Base-by-base conservation (phyloP, 2,329 filamentous ascomycete species). In the Neofusicoccum ribis region DNA sequence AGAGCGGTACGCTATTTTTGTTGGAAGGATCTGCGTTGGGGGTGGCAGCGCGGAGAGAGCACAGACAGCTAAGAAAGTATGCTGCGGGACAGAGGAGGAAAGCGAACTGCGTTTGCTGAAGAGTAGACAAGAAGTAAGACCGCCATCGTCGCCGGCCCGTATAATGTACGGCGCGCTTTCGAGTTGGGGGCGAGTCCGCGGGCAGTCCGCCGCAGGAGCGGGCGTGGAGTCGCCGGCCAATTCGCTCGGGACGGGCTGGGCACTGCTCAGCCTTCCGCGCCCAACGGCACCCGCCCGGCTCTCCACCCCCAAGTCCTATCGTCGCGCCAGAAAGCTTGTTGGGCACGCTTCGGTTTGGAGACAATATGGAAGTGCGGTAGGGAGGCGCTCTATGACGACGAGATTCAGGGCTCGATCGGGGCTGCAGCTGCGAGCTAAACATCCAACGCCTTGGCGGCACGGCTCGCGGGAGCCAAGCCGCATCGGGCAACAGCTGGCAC, bases 261-360 rank as follows among this genome's bases (percentile, higher is more conserved):
- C 46, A 27, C 46, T 20, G 46, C 9, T 52, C 49, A 7, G 20
- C 37, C 52, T 12, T 56, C 14, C 17, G 36, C 51, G 3, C 41
- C 20, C 4, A 36, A 23, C 4, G 15, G 23, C n/a, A 27, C 27
- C 41, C 56, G 31, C 8, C 43, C 56, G 56, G 56, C 56, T 60
- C 56, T 60, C 56, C 56, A 47, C 56, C 43, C 27, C 39, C 15
- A 46, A 20, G 41, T 46, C 41, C 54, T 47, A 60, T 60, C 56
- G 36, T 39, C 17, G 39, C 11, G 27, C 17, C 41, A 20, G 14
- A 60, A 47, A 47, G 41, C 56, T 46, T 60, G 54, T 59, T 14
- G 15, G 3, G 6, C 9, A n/a, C 12, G 41, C 41, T 44, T 17
- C 41, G 4, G 7, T n/a, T 8, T n/a, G 15, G 2, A 17, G 17